Percentiles rank a stretch among this genome's conserved stretches.
Conservation (phyloP, 257 asterid genomes). For the Oldenlandia corymbosa region DNA sequence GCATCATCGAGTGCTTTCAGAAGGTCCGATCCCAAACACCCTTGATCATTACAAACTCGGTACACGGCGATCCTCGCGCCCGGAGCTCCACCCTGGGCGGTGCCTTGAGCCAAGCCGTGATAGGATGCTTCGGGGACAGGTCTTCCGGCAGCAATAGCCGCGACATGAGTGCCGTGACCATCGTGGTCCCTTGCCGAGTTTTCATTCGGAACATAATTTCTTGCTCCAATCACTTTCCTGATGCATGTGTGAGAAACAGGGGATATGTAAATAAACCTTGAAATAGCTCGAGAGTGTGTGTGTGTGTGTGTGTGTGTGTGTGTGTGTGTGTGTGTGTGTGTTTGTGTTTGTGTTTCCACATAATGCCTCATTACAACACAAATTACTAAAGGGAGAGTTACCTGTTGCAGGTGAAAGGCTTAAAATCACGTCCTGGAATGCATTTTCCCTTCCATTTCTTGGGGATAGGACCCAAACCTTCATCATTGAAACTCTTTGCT, state of each 20-base stretch:
- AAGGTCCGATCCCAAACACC: conserved; percentile 60
- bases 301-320: too few species aligned
- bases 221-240: conserved; percentile 86
- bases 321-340: too few species aligned
- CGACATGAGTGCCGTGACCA: conserved; percentile 91
- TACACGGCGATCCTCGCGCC: conserved; percentile 78
- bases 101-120: too few species aligned
- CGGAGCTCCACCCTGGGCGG: conserved; percentile 32
- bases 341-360: too few species aligned
- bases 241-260: neutral
- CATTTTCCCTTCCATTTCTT: conserved; percentile 78
- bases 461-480: conserved; percentile 57
- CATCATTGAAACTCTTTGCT: conserved; percentile 63
- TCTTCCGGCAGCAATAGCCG: conserved; percentile 78
- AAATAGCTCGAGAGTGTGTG: too few species aligned
- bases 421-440: conserved; percentile 54
- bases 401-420: conserved; percentile 63
- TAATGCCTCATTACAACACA: too few species aligned
- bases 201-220: conserved; percentile 34
- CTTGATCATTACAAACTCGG: conserved; percentile 42
- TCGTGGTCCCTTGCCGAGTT: conserved; percentile 45
- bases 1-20: conserved; percentile 73
- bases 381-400: conserved; percentile 15
- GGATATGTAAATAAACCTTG: neutral
- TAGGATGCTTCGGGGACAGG: conserved; percentile 60